These are phyloP conservation scores for Mycena chlorophos DNA, from an alignment of 768 basidiomycete genomes.

Conservation along the genomic window DNA sequence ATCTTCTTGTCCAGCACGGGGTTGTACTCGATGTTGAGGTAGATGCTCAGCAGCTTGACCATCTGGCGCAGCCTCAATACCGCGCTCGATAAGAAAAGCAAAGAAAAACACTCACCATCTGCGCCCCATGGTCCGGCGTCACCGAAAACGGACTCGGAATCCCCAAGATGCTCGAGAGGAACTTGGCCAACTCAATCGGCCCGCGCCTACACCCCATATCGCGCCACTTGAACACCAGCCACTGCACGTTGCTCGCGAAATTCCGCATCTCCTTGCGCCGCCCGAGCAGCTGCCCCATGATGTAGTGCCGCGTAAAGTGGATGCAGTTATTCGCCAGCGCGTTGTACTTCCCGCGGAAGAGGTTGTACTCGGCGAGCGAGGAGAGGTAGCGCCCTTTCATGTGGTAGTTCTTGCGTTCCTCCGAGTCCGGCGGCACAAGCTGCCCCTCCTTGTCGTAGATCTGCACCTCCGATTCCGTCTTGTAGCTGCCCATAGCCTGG, in stretches of 20 bases:
- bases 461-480: conserved; percentile 16
- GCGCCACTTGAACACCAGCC: conserved; percentile 16
- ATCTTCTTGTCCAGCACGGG: conserved; percentile 17
- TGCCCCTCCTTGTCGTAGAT: conserved; percentile 20
- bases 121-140: conserved; percentile 17
- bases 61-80: conserved; percentile 3
- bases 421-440: conserved; percentile 6
- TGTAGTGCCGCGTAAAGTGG: conserved; percentile 21
- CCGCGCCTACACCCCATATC: conserved; percentile 15
- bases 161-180: conserved; percentile 13
- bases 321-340: conserved; percentile 22
- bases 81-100: not conserved
- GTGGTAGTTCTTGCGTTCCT: conserved; percentile 18
- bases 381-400: conserved; percentile 17
- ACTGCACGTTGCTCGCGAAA: conserved; percentile 11
- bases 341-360: conserved; percentile 18
- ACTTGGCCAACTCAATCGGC: conserved; percentile 16
- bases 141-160: conserved; percentile 15
- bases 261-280: conserved; percentile 7
- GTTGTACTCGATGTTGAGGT: conserved; percentile 16
- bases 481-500: conserved; percentile 20
- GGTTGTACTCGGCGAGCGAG: conserved; percentile 5
- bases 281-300: conserved; percentile 15
- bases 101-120: conserved; percentile 10
- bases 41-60: conserved; percentile 20